A percentile compares a stretch with the other conserved stretches of the same genome.
These are phyloP conservation scores for Colletotrichum zoysiae DNA, from an alignment of 2,329 filamentous ascomycete species.

Conservation along the genomic window DNA sequence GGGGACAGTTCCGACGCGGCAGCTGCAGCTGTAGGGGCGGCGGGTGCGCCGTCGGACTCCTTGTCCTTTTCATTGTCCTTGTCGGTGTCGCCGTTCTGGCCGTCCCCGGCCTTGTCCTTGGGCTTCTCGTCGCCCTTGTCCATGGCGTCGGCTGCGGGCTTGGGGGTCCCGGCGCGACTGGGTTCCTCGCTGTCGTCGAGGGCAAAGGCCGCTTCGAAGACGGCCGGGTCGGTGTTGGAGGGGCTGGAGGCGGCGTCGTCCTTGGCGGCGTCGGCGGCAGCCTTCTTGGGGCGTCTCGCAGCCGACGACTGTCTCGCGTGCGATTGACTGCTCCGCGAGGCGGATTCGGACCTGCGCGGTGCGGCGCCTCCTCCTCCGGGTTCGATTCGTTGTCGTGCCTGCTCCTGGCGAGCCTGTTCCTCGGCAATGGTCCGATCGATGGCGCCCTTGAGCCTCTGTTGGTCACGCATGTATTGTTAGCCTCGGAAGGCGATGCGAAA, in stretches of 20 bases:
- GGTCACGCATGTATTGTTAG: constrained; percentile 21
- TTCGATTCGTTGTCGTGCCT: constrained; percentile 43
- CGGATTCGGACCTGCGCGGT: constrained; percentile 53
- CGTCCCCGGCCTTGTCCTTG: constrained; percentile 43
- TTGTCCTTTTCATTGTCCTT: constrained; percentile 45
- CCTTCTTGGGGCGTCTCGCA: constrained; percentile 55
- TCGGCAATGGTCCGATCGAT: constrained; percentile 91
- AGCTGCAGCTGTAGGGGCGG: constrained; percentile 26
- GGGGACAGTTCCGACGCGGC: constrained; percentile 71
- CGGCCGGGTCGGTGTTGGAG: constrained; percentile 81
- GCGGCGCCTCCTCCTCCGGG: constrained; percentile 28
- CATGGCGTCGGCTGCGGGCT: constrained; percentile 51
- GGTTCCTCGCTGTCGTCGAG: constrained; percentile 85
- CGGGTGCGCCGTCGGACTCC: constrained; percentile 43
- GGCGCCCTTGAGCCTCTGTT: constrained; percentile 82
- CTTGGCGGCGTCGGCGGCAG: constrained; percentile 45
- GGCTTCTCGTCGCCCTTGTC: constrained; percentile 48
- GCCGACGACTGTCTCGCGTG: constrained; percentile 43
- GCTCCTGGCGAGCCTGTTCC: constrained; percentile 85
- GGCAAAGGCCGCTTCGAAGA: constrained; percentile 88
- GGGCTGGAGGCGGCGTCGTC: constrained; percentile 59
- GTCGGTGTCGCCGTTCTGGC: constrained; percentile 44
- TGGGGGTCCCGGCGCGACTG: constrained; percentile 72
- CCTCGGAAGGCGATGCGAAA: background rate
- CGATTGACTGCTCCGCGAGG: constrained; percentile 35